Base-by-base conservation (phyloP, 345 rosid species). In the Citrus mangshanensis region DNA sequence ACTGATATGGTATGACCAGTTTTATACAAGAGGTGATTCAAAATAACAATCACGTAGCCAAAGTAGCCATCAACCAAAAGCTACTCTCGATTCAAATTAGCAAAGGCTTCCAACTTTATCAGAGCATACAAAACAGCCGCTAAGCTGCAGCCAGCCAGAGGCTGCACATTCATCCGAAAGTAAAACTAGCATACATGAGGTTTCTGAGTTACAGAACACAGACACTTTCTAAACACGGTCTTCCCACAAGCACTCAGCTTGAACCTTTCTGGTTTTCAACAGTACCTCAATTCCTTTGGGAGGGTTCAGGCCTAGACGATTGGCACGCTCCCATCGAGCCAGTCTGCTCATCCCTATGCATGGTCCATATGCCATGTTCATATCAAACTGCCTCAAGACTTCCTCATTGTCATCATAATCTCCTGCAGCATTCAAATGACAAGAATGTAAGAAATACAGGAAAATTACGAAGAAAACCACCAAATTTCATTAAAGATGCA, bases 281-380 rank as follows among this genome's bases (percentile, higher is more conserved):
- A 90, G 76, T 30, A 1, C 75, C 78, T 85, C 83, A 1, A 94
- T 85, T 68, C 91, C 92, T 69, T 35, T 71, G 1, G 93, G 97
- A 80, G 95, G 95, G 75, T 86, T 88, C 76, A 91, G 70, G 51
- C 97, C 96, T 9, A 93, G 84, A 60, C 87, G 88, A 71, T 81
- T 68, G n/a, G 95, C 97, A 32, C 96, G 95, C 75, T 93, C 93
- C 94, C 91, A 94, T 1, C 97, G 87, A 51, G 68, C 92, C 65
- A 86, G 61, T 74, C 97, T 85, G 37, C 85, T 82, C 89, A 94
- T 90, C 61, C 98, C 96, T 60, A 91, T 60, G 75, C 98, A 94
- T 0, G 97, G 98, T 32, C 98, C 98, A 21, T 88, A 94, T 1
- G 91, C 86, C 86, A 91, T 90, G 90, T 90, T 85, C 95, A 94